Evolutionary conservation across 306 rosid genomes (phyloP).

Genomic region (Pterocarpus santalinus): DNA sequence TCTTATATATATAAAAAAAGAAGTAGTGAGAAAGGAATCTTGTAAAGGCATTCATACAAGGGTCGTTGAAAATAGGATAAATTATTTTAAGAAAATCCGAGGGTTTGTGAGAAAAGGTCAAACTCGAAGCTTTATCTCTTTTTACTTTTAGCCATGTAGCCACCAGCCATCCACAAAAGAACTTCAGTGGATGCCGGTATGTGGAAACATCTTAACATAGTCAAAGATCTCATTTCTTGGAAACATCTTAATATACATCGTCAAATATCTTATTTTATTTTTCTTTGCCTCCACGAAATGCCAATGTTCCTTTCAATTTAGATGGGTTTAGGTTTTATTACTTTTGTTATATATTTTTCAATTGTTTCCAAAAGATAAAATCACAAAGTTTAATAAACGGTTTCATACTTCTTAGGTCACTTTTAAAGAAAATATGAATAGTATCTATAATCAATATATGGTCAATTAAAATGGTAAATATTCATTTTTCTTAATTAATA

Average conservation of each 20-base stretch:
- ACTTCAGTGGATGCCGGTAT: too few species aligned
- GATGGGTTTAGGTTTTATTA: not conserved
- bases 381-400: not conserved
- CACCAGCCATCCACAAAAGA: too few species aligned
- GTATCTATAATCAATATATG: not conserved
- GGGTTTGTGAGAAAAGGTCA: not conserved
- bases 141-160: not conserved
- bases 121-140: not conserved
- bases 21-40: slow-evolving; percentile 43
- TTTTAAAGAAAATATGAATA: not conserved
- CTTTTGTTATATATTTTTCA: not conserved
- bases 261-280: not conserved
- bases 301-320: not conserved
- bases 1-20: too few species aligned
- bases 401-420: too few species aligned
- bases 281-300: slow-evolving; percentile 15
- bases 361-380: not conserved
- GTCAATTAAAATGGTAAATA: too few species aligned
- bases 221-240: too few species aligned
- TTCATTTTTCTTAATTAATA: too few species aligned
- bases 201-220: too few species aligned
- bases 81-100: not conserved
- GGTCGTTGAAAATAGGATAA: not conserved
- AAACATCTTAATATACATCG: not conserved
- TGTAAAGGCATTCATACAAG: not conserved